phyloP scores from a whole-genome alignment of 257 asterid species.

The Gentiana macrophylla region DNA sequence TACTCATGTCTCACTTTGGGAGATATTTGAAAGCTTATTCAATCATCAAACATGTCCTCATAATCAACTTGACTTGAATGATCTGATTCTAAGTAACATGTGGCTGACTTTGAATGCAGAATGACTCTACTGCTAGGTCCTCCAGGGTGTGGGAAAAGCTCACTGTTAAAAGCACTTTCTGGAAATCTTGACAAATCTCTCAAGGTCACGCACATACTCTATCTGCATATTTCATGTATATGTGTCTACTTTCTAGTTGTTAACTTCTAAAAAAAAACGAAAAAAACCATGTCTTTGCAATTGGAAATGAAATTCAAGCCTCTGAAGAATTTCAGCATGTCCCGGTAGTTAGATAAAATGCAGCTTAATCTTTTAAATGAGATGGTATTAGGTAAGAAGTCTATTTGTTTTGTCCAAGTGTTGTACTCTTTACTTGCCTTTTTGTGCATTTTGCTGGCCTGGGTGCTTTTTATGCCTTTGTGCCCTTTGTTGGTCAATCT shows the following conservation, averaged over 20 bases:
- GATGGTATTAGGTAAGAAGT: too few relatives aligned
- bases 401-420: too few relatives aligned
- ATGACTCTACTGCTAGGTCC: constrained; percentile 60
- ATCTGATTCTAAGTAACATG: background rate
- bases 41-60: background rate
- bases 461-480: too few relatives aligned
- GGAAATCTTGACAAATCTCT: constrained; percentile 51
- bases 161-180: constrained; percentile 50
- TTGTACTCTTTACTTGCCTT: too few relatives aligned
- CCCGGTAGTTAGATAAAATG: too few relatives aligned
- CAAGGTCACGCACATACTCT: constrained; percentile 22
- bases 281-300: too few relatives aligned
- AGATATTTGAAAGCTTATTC: background rate
- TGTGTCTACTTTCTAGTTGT: background rate
- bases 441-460: too few relatives aligned
- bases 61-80: background rate
- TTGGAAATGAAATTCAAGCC: too few relatives aligned
- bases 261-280: too few relatives aligned
- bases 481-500: too few relatives aligned
- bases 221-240: constrained; percentile 4
- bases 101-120: constrained; percentile 18
- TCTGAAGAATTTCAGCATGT: too few relatives aligned
- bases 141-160: constrained; percentile 64
- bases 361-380: too few relatives aligned
- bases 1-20: background rate